Base-by-base conservation (phyloP, 2,329 filamentous ascomycete species). In the Calonectria multiphialidica region DNA sequence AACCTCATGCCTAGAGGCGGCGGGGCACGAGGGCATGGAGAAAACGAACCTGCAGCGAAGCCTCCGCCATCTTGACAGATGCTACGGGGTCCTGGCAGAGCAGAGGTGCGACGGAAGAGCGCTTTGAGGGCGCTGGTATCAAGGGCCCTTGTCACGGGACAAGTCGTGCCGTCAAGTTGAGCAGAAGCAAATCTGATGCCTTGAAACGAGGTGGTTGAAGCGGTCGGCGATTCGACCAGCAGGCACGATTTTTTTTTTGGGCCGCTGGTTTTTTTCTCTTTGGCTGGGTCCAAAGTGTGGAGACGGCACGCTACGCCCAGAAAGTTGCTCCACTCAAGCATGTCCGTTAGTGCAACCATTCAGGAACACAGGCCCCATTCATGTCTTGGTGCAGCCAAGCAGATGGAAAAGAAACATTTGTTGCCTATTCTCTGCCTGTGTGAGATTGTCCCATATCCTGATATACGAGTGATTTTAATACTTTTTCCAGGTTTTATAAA, bases 1-100 rank as follows among this genome's bases (percentile, higher is more conserved):
- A 45, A 21, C 68, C 40, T 68, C 44, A n/a, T 44, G 42, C 47
- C 66, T 62, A 23, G 57, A 66, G 61, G 61, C 78, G 75, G 80
- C 78, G 80, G 79, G 77, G 81, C 73, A 79, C 61, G 70, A 80
- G 70, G 49, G 72, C 66, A 62, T 47, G 75, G 71, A 69, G 59
- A 76, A 64, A 76, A 86, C 86, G 77, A 82, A 88, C 86, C 85
- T 88, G 86, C 77, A 88, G 81, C 76, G 85, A 84, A 68, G 84
- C 82, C 66, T 87, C 86, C 74, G 82, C 83, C 86, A 88, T 88
- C 55, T 70, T 80, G 70, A 68, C 49, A 42, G 33, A 33, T 62
- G 23, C 15, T 62, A 40, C 25, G 44, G 16, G 37, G 21, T 25
- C 10, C 35, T 59, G 45, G 45, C 37, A 16, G 53, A 49, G 25